Percentiles rank a stretch among this genome's conserved stretches.
These are phyloP conservation scores for Tephrocybe sp. DNA, from an alignment of 768 basidiomycete species.

Conservation along the genomic window DNA sequence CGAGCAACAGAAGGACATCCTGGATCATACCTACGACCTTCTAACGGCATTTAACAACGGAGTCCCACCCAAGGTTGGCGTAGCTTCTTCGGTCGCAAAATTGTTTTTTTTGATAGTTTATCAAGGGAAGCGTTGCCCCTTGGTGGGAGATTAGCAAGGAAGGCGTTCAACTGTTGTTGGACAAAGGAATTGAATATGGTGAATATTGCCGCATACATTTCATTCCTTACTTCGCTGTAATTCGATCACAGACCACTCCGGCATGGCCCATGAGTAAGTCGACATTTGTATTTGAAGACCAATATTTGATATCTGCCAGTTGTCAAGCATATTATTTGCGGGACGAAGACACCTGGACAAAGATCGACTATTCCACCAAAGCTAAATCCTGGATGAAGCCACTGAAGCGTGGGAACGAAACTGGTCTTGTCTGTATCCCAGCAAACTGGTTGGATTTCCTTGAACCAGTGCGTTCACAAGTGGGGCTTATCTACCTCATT, in stretches of 20 bases:
- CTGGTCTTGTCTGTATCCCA: conserved; percentile 60
- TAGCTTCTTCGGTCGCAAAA: not conserved
- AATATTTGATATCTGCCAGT: conserved; percentile 21
- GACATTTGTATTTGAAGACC: conserved; percentile 10
- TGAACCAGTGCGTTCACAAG: not conserved
- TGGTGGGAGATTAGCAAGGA: conserved; percentile 82
- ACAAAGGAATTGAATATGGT: conserved; percentile 78
- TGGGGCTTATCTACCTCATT: not conserved
- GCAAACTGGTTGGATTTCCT: conserved; percentile 56
- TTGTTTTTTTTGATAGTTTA: not conserved
- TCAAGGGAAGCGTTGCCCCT: conserved; percentile 68
- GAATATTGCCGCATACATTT: conserved; percentile 6
- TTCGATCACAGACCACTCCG: conserved; percentile 13
- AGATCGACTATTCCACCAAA: conserved; percentile 61
- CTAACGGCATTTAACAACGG: conserved; percentile 67
- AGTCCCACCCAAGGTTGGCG: conserved; percentile 44
- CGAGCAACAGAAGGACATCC: conserved; percentile 70
- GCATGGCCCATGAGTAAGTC: conserved; percentile 18
- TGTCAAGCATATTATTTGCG: conserved; percentile 70
- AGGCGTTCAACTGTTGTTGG: conserved; percentile 60
- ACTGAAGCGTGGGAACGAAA: conserved; percentile 59
- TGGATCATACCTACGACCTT: conserved; percentile 65
- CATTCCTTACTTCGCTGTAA: not conserved
- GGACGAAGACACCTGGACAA: conserved; percentile 70
- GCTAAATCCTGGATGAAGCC: conserved; percentile 79